Evolutionary conservation across 192 early-diverging fungal species (phyloP).

Genomic region (Umbelopsis ramanniana): DNA sequence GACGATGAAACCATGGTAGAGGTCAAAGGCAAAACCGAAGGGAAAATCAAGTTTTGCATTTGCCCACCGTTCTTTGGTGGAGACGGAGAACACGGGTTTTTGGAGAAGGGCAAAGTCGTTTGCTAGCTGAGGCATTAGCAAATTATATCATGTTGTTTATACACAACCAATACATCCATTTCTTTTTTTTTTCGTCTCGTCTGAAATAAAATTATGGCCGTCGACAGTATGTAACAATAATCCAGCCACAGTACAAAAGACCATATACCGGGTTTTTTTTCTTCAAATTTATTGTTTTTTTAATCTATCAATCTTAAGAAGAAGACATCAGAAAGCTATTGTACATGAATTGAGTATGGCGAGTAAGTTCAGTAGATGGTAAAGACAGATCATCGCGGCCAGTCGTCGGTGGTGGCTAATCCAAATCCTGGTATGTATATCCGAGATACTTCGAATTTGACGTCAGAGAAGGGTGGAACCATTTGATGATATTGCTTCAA

Average conservation of each 20-base stretch:
- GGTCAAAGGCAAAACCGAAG: slow-evolving; percentile 33
- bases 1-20: slow-evolving; percentile 44
- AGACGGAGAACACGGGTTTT: slow-evolving; percentile 47
- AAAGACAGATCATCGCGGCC: background rate
- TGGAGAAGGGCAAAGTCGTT: slow-evolving; percentile 47
- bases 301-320: background rate
- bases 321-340: background rate
- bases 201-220: background rate
- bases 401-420: background rate
- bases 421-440: slow-evolving; percentile 14
- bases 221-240: background rate
- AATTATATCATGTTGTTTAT: background rate
- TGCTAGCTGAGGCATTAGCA: background rate
- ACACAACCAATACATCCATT: background rate
- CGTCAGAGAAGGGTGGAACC: slow-evolving; percentile 4
- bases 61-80: slow-evolving; percentile 46
- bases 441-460: slow-evolving; percentile 1
- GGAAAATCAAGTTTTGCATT: slow-evolving; percentile 37
- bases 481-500: slow-evolving; percentile 1
- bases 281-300: background rate
- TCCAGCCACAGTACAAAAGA: too few relatives aligned
- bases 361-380: background rate
- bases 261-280: too few relatives aligned
- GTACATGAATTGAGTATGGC: background rate
- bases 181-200: background rate